These are phyloP conservation scores for Aspergillus ellipticus DNA, from an alignment of 495 filamentous ascomycete species.

Conservation along the genomic window DNA sequence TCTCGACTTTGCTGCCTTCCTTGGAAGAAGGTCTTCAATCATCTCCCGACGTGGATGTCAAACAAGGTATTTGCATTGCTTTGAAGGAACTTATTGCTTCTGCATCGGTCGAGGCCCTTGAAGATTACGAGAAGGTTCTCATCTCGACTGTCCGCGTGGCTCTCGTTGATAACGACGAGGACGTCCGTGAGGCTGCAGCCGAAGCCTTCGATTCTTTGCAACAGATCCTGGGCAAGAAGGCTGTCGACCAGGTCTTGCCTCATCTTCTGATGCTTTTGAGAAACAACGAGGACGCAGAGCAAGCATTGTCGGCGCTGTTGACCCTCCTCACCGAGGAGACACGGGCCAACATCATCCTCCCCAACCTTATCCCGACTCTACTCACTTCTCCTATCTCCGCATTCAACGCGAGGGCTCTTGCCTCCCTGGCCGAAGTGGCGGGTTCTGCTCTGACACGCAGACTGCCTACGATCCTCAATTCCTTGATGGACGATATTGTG, in stretches of 20 bases:
- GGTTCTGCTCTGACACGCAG: constrained; percentile 83
- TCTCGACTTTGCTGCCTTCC: constrained; percentile 82
- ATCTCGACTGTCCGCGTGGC: constrained; percentile 93
- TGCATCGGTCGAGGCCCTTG: constrained; percentile 82
- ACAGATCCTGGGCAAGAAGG: constrained; percentile 86
- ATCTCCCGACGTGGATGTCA: constrained; percentile 87
- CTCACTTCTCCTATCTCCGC: constrained; percentile 83
- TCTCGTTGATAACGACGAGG: constrained; percentile 80
- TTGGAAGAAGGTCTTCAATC: constrained; percentile 88
- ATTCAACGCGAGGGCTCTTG: constrained; percentile 92
- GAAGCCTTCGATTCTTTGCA: constrained; percentile 96
- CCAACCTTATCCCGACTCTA: constrained; percentile 90
- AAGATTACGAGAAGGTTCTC: constrained; percentile 91
- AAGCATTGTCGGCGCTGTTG: constrained; percentile 85
- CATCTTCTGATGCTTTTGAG: constrained; percentile 84
- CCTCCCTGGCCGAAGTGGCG: constrained; percentile 88
- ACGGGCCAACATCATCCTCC: constrained; percentile 91
- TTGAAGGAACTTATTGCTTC: constrained; percentile 88
- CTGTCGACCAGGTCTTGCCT: constrained; percentile 91
- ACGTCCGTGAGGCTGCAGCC: constrained; percentile 91
- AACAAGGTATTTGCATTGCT: constrained; percentile 96
- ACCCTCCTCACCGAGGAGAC: constrained; percentile 92
- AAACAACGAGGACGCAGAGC: constrained; percentile 80
- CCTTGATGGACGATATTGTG: constrained; percentile 89
- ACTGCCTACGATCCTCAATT: constrained; percentile 82